These are phyloP conservation scores for Barbatosphaeria neglecta DNA, from an alignment of 495 filamentous ascomycete species.

Conservation along the genomic window DNA sequence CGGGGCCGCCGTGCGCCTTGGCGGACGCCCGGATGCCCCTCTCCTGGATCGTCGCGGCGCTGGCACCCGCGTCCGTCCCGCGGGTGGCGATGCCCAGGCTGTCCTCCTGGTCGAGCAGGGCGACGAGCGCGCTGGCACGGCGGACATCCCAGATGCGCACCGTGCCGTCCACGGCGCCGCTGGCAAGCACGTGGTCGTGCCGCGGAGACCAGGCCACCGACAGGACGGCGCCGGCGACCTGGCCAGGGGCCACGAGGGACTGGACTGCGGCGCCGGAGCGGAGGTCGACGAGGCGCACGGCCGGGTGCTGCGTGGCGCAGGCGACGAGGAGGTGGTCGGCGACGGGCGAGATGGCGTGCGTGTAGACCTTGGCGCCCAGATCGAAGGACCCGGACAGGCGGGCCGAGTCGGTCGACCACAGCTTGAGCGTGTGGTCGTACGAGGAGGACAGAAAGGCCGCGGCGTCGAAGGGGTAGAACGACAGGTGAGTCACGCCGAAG, in stretches of 20 bases:
- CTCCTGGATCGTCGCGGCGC: constrained; percentile 37
- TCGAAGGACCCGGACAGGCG: constrained; percentile 52
- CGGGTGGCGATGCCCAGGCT: constrained; percentile 42
- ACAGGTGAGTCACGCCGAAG: constrained; percentile 72
- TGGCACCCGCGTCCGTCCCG: constrained; percentile 15
- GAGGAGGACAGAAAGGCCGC: constrained; percentile 70
- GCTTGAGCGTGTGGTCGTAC: constrained; percentile 72
- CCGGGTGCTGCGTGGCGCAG: constrained; percentile 69
- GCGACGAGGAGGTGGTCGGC: constrained; percentile 65
- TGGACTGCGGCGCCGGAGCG: constrained; percentile 67
- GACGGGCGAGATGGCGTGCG: constrained; percentile 63
- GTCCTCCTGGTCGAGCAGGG: constrained; percentile 69
- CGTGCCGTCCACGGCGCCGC: constrained; percentile 63
- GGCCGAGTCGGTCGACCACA: constrained; percentile 58
- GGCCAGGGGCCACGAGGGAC: constrained; percentile 41
- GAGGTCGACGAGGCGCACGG: constrained; percentile 72
- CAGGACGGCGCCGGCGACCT: constrained; percentile 48
- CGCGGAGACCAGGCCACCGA: constrained; percentile 70
- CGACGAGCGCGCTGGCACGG: constrained; percentile 57
- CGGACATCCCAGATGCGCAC: constrained; percentile 80
- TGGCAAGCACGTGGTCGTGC: constrained; percentile 66
- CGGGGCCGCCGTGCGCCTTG: constrained; percentile 62
- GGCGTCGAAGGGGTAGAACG: constrained; percentile 80
- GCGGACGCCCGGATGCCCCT: constrained; percentile 34
- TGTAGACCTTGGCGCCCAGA: constrained; percentile 59